Base-by-base conservation (phyloP, 2,329 filamentous ascomycete genomes). In the Myriosclerotinia scirpicola region DNA sequence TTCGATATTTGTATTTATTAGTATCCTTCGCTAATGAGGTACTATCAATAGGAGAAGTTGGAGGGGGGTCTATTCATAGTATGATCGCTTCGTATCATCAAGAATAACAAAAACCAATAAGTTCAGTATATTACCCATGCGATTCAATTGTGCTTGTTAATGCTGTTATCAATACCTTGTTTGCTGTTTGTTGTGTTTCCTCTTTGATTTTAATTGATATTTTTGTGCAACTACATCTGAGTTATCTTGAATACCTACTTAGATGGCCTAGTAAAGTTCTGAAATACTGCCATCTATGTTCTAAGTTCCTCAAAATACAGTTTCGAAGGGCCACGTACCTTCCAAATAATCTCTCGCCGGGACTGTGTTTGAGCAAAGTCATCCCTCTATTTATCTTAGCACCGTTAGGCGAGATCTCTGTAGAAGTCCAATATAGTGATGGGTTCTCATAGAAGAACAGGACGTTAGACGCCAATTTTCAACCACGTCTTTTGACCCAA, bases 1-100 rank as follows among this genome's bases (percentile, higher is more conserved):
- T 8, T 40, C 9, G 46, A 48, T n/a, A 40, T 58, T 20, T 54
- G 22, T 64, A 55, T 55, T n/a, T 59, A n/a, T 36, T 17, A 8
- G 5, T 52, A 65, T 48, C 5, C 30, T 5, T 34, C 4, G n/a
- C 17, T 26, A 12, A 26, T 40, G 5, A 59, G 8, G 40, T 8
- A 42, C 1, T 15, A 50, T 64, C 5, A 22, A 20, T 56, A 38
- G 30, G n/a, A 48, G 8, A 40, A n/a, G 48, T 40, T 54, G 22
- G 11, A 34, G 20, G 15, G 14, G 34, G 20, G 26, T 26, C 26
- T 38, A 50, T 20, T 38, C 58, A 60, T 38, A 60, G 4, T 26
- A 50, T 26, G 2, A 17, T 20, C 38, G n/a, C 26, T 38, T 50
- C 44, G 9, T 14, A 50, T 60, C 58, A 60, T 14, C 5, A 36